A percentile compares a stretch with the other conserved stretches of the same genome.
Evolutionary conservation across 371 early-diverging fungal species (phyloP).

Genomic region (Amoeboaphelidium protococcarum): DNA sequence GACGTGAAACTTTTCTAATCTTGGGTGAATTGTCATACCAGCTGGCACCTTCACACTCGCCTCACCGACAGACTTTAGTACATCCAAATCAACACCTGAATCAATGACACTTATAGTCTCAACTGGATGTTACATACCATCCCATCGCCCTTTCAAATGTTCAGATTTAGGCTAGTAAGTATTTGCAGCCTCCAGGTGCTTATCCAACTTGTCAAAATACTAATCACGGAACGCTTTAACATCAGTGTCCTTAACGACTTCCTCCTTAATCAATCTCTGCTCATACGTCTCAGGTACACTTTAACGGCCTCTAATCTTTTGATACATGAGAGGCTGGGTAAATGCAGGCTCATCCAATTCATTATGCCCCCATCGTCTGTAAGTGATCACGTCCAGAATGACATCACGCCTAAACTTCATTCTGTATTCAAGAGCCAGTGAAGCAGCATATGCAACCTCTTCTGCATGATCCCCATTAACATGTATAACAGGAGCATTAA

Average conservation of each 20-base stretch:
- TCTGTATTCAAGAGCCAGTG: slow-evolving; percentile 66
- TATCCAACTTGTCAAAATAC: slow-evolving; percentile 27
- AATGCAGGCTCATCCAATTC: slow-evolving; percentile 90
- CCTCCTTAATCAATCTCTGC: slow-evolving; percentile 18
- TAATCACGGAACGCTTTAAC: slow-evolving; percentile 21
- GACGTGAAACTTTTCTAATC: slow-evolving; percentile 65
- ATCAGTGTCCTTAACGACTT: slow-evolving; percentile 11
- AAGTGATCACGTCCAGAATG: slow-evolving; percentile 70
- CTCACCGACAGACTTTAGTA: slow-evolving; percentile 32
- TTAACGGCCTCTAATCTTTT: slow-evolving; percentile 48
- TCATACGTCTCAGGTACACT: slow-evolving; percentile 60
- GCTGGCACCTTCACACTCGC: slow-evolving; percentile 36
- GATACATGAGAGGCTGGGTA: slow-evolving; percentile 90
- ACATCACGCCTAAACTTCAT: slow-evolving; percentile 65
- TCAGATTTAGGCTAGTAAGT: slow-evolving; percentile 23
- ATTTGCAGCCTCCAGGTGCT: slow-evolving; percentile 25
- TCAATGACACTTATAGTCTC: slow-evolving; percentile 10
- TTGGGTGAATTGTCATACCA: slow-evolving; percentile 39
- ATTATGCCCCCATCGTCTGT: slow-evolving; percentile 88
- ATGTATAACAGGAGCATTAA: slow-evolving; percentile 78
- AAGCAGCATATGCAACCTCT: slow-evolving; percentile 58
- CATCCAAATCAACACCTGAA: slow-evolving; percentile 14
- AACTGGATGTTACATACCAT: slow-evolving; percentile 23
- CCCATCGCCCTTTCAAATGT: slow-evolving; percentile 41
- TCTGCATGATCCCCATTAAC: slow-evolving; percentile 88